These are phyloP conservation scores for Raffaelea ambrosiae DNA, from an alignment of 2,329 filamentous ascomycete genomes.

Conservation along the genomic window DNA sequence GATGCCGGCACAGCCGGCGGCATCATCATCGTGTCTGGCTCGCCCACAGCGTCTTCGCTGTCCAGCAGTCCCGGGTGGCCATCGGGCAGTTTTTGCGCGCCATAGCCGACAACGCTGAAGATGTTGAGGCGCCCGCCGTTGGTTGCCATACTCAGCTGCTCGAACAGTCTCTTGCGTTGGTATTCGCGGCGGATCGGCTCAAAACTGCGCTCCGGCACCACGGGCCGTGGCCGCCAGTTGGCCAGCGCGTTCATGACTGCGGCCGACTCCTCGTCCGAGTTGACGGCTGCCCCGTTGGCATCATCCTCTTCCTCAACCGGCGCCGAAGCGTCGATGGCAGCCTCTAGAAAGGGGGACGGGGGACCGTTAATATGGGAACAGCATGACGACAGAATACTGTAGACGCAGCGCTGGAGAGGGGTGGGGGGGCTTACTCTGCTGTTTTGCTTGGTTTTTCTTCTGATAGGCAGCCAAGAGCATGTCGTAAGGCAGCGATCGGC, in stretches of 20 bases:
- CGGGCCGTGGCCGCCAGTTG: slow-evolving; percentile 68
- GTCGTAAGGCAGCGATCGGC: slow-evolving; percentile 81
- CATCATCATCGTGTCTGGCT: slow-evolving; percentile 36
- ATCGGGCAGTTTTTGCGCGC: slow-evolving; percentile 44
- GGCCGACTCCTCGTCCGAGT: slow-evolving; percentile 91
- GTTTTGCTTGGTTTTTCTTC: slow-evolving; percentile 98
- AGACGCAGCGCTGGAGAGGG: neutral
- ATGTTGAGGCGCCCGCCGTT: slow-evolving; percentile 59
- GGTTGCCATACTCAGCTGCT: slow-evolving; percentile 58
- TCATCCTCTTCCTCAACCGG: slow-evolving; percentile 82
- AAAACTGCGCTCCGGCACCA: slow-evolving; percentile 58
- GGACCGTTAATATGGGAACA: slow-evolving; percentile 11
- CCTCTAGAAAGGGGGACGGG: slow-evolving; percentile 47
- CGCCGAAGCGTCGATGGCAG: slow-evolving; percentile 88
- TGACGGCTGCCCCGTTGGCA: slow-evolving; percentile 68
- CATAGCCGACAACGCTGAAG: slow-evolving; percentile 50
- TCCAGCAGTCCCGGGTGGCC: slow-evolving; percentile 38
- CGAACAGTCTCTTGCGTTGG: slow-evolving; percentile 52
- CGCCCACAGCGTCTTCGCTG: slow-evolving; percentile 49
- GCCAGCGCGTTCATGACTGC: slow-evolving; percentile 76
- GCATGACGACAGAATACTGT: neutral
- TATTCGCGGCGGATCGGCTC: slow-evolving; percentile 56
- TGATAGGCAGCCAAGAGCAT: slow-evolving; percentile 83
- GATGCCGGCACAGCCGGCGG: slow-evolving; percentile 6
- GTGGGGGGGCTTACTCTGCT: slow-evolving; percentile 52